These are phyloP conservation scores for Nothophytophthora sp. DNA, from an alignment of 352 stramenopile genomes.

Conservation along the genomic window DNA sequence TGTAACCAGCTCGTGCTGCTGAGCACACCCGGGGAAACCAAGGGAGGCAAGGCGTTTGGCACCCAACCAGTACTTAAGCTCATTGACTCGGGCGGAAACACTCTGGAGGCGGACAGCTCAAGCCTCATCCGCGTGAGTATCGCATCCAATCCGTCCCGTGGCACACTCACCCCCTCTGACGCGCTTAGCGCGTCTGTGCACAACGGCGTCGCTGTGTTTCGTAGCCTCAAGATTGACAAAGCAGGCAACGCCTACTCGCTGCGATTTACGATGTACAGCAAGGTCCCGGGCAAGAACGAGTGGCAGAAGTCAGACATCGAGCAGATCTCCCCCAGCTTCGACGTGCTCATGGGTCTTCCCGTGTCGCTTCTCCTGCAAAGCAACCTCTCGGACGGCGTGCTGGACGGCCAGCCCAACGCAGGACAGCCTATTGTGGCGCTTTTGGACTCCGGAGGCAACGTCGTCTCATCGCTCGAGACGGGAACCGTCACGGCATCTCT, in stretches of 20 bases:
- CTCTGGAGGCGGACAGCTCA: slow-evolving; percentile 59
- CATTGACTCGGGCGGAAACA: slow-evolving; percentile 75
- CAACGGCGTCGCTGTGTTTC: slow-evolving; percentile 65
- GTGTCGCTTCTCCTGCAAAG: slow-evolving; percentile 50
- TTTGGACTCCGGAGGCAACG: slow-evolving; percentile 66
- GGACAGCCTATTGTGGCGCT: slow-evolving; percentile 66
- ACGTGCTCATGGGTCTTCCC: slow-evolving; percentile 48
- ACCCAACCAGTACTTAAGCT: slow-evolving; percentile 80
- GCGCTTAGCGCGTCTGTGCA: slow-evolving; percentile 44
- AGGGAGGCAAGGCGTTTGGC: slow-evolving; percentile 71
- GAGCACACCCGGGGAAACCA: slow-evolving; percentile 35
- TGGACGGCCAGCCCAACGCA: slow-evolving; percentile 80
- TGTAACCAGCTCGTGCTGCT: slow-evolving; percentile 55
- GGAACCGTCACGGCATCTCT: slow-evolving; percentile 56
- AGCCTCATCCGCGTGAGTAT: slow-evolving; percentile 68
- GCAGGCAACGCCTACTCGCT: slow-evolving; percentile 77
- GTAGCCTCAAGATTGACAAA: slow-evolving; percentile 73
- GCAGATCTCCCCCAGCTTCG: slow-evolving; percentile 59
- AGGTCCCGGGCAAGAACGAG: slow-evolving; percentile 30
- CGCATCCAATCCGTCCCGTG: slow-evolving; percentile 69
- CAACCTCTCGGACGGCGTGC: slow-evolving; percentile 61
- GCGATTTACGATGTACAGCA: slow-evolving; percentile 65
- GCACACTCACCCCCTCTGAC: slow-evolving; percentile 42
- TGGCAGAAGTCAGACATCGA: slow-evolving; percentile 56
- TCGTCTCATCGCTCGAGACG: slow-evolving; percentile 46